These are phyloP conservation scores for Thalia dealbata DNA, from an alignment of 176 grass and related monocot species.

Conservation along the genomic window DNA sequence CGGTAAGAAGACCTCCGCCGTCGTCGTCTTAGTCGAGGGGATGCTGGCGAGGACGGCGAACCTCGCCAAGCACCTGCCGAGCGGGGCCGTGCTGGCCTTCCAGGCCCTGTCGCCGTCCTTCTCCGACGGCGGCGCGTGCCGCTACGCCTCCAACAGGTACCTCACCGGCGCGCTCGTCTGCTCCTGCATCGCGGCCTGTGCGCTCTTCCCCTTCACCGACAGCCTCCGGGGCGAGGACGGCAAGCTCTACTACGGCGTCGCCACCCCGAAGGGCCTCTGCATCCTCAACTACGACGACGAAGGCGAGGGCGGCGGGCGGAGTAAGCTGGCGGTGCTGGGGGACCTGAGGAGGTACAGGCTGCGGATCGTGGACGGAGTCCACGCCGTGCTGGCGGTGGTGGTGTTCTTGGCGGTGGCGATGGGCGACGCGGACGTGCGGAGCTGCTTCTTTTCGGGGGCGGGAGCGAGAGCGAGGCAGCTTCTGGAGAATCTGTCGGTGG, in stretches of 20 bases:
- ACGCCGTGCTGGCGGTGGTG: slow-evolving; percentile 30
- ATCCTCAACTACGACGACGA: slow-evolving; percentile 35
- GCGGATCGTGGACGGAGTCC: slow-evolving; percentile 25
- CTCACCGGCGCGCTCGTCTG: slow-evolving; percentile 23
- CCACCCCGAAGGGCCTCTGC: slow-evolving; percentile 28
- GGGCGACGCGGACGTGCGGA: slow-evolving; percentile 20
- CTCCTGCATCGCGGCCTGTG: slow-evolving; percentile 17
- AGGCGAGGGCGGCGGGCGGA: no score
- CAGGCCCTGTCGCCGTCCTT: slow-evolving; percentile 32
- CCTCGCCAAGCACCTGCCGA: slow-evolving; percentile 40
- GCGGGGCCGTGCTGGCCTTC: slow-evolving; percentile 39
- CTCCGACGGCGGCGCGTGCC: slow-evolving; percentile 26
- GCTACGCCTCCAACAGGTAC: slow-evolving; percentile 19
- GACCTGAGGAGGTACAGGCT: no score
- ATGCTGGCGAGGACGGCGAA: slow-evolving; percentile 24
- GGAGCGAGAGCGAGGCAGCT: background rate
- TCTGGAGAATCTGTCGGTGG: slow-evolving; percentile 22
- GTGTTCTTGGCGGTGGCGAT: slow-evolving; percentile 34
- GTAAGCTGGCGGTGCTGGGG: no score
- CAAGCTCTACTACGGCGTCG: slow-evolving; percentile 50
- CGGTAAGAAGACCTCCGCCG: no score
- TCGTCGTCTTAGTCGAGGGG: background rate
- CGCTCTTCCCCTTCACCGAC: slow-evolving; percentile 42
- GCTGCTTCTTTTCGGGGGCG: slow-evolving; percentile 15
- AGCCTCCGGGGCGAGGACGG: slow-evolving; percentile 27